Conservation (phyloP, 176 grass and related monocot species). For the Triticum turgidum region DNA sequence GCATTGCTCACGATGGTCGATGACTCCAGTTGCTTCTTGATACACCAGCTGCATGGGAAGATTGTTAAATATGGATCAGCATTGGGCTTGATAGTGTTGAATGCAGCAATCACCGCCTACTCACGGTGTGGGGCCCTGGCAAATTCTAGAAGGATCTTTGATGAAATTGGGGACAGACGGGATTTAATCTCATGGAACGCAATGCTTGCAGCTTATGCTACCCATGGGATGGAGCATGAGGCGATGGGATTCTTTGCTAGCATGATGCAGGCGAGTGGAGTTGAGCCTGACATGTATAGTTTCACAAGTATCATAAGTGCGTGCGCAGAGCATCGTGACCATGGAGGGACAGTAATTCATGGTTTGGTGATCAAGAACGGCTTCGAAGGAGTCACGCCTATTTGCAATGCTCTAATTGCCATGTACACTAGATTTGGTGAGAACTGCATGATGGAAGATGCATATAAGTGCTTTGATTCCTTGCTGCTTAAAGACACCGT, state of each 20-base stretch:
- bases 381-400: conserved; percentile 33
- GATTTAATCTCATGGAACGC: conserved; percentile 80
- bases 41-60: conserved; percentile 52
- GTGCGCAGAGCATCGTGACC: conserved; percentile 26
- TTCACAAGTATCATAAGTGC: conserved; percentile 60
- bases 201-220: conserved; percentile 49
- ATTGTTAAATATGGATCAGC: conserved; percentile 41
- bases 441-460: conserved; percentile 52
- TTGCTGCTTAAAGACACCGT: conserved; percentile 47
- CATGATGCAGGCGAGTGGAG: conserved; percentile 39
- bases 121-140: conserved; percentile 40
- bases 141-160: conserved; percentile 50
- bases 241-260: conserved; percentile 37
- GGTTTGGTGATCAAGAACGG: conserved; percentile 44
- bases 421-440: conserved; percentile 51
- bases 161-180: conserved; percentile 33
- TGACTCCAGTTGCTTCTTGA: background rate
- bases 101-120: conserved; percentile 56
- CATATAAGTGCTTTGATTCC: conserved; percentile 39
- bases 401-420: conserved; percentile 57
- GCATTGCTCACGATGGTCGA: conserved; percentile 26
- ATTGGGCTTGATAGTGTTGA: conserved; percentile 34
- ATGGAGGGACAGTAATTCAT: conserved; percentile 43
- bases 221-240: conserved; percentile 27
- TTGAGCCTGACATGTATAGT: conserved; percentile 56